A percentile compares a stretch with the other conserved stretches of the same genome.
Evolutionary conservation across 1,284 basidiomycete genomes (phyloP).

Genomic region (Moesziomyces antarcticus): DNA sequence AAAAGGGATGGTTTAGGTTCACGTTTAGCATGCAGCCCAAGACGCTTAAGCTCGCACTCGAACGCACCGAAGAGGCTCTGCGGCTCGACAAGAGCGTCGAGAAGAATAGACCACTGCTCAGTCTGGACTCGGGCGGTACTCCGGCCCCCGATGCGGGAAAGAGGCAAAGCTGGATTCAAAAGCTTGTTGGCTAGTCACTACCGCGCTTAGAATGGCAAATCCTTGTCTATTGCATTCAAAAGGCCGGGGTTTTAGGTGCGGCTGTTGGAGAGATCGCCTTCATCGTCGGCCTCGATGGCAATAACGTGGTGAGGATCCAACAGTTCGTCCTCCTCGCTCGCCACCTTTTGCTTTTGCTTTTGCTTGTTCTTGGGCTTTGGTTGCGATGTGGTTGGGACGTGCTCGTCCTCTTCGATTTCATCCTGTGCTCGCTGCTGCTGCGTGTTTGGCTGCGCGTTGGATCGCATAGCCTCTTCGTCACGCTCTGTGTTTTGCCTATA

Average conservation of each 20-base stretch:
- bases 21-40: constrained; percentile 48
- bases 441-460: neutral
- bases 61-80: constrained; percentile 36
- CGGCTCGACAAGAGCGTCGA: constrained; percentile 29
- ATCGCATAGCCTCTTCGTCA: constrained; percentile 45
- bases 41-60: constrained; percentile 43
- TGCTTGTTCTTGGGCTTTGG: neutral
- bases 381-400: neutral
- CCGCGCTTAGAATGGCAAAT: too few species aligned
- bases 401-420: constrained; percentile 17
- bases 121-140: neutral
- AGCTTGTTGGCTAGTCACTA: constrained; percentile 3
- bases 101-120: constrained; percentile 4
- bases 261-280: constrained; percentile 31
- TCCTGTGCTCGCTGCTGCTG: neutral
- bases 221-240: too few species aligned
- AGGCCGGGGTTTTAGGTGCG: constrained; percentile 2
- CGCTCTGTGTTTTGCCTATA: constrained; percentile 61
- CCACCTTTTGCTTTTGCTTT: neutral
- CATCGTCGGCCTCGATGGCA: constrained; percentile 46
- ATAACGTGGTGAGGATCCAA: constrained; percentile 34
- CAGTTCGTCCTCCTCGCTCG: constrained; percentile 15
- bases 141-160: neutral
- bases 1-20: constrained; percentile 49
- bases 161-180: constrained; percentile 13